Evolutionary conservation across 768 basidiomycete genomes (phyloP), one percentile per base, ranked within the genome.

Genomic region (Gloeophyllum trabeum): DNA sequence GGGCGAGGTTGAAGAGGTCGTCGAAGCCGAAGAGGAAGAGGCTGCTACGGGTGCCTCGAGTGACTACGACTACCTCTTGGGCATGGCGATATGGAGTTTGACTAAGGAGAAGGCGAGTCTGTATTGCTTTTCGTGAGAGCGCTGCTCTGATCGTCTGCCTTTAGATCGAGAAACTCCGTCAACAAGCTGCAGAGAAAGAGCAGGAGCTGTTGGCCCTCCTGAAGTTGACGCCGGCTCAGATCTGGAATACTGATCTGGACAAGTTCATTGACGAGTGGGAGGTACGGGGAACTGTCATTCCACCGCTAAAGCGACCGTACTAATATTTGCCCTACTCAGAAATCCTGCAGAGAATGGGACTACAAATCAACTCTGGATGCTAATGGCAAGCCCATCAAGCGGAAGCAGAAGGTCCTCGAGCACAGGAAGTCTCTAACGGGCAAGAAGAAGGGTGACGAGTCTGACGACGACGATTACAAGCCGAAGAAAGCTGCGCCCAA

Each of bases 1-100:
- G 0, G 81, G 76, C 2, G 81, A 89, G 50, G 66, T 61, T 0
- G 83, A 77, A 44, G 76, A 78, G 2, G 66, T 65, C 6, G 67
- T 71, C 3, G 71, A 76, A 10, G 67, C 67, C 4, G 69, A 65
- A 3, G 75, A 71, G 3, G 74, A 71, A 5, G 77, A 66, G 12
- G 73, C 60, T 1, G 54, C 55, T 6, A 64, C 54, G 4, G 69
- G 65, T 32, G 60, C 63, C 7, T 51, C 63, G 4, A 69, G 70
- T 22, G 93, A 97, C 62, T 99, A 70, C 55, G 93, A 99, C 56
- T 98, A 99, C 61, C 62, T 99, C 40, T 65, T 99, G 45, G 79
- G 88, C 13, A 98, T 99, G 94, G 66, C 90, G 1, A 94, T 99
- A 54, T 92, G 78, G 70, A 94, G 83, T 63, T 66, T 99, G 67